phyloP scores from a whole-genome alignment of 345 rosid species.

The Camelina hispida region DNA sequence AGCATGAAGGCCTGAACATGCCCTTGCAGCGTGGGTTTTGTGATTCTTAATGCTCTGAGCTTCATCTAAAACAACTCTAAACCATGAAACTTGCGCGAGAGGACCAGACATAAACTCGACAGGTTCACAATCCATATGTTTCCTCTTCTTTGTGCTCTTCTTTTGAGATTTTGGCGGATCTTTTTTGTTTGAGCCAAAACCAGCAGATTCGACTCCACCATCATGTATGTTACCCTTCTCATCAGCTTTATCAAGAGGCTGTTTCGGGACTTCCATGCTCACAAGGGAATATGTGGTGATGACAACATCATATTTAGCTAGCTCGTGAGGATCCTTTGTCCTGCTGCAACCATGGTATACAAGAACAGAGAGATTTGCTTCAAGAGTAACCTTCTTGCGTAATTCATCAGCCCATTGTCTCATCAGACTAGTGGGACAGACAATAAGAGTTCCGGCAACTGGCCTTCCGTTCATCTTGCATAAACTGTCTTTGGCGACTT shows the following conservation, averaged over 20 bases:
- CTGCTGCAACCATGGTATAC: conserved; percentile 83
- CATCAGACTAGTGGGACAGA: conserved; percentile 90
- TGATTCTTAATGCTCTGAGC: conserved; percentile 97
- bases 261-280: conserved; percentile 90
- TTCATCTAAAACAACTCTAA: conserved; percentile 93
- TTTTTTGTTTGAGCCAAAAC: conserved; percentile 55
- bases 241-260: conserved; percentile 60
- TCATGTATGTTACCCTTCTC: conserved; percentile 53
- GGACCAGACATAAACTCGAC: conserved; percentile 66
- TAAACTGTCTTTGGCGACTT: conserved; percentile 29
- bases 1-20: conserved; percentile 97
- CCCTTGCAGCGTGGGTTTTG: conserved; percentile 91
- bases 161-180: conserved; percentile 55
- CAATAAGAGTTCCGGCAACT: conserved; percentile 86
- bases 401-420: conserved; percentile 93
- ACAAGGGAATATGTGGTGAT: conserved; percentile 89
- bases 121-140: conserved; percentile 49
- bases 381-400: conserved; percentile 63
- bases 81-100: conserved; percentile 91
- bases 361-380: conserved; percentile 72
- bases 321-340: conserved; percentile 72
- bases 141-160: conserved; percentile 61
- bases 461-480: conserved; percentile 65
- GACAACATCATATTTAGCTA: conserved; percentile 87
- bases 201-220: conserved; percentile 44